Percentiles rank a stretch among this genome's conserved stretches.
These are phyloP conservation scores for Boletus reticulatus DNA, from an alignment of 768 basidiomycete genomes.

Conservation along the genomic window DNA sequence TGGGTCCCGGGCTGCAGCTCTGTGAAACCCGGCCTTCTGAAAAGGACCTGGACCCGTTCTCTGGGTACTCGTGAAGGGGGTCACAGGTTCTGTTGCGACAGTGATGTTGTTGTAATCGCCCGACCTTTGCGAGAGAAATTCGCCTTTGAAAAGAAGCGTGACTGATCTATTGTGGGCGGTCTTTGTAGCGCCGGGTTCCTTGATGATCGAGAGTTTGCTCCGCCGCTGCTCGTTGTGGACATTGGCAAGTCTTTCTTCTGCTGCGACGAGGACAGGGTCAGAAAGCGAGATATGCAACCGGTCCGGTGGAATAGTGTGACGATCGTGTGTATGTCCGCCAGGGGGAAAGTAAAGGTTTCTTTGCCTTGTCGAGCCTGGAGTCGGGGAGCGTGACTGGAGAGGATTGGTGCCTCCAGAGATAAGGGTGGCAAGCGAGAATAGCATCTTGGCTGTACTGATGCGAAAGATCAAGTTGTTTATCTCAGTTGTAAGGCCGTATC, in stretches of 20 bases:
- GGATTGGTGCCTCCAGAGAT: not conserved
- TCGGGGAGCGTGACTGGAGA: not conserved
- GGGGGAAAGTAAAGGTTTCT: conserved; percentile 12
- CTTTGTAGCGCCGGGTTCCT: not conserved
- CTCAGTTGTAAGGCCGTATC: not conserved
- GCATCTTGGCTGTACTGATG: conserved; percentile 13
- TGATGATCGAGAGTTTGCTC: not conserved
- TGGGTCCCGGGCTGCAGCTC: not conserved
- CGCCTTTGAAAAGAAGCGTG: not conserved
- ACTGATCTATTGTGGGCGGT: not conserved
- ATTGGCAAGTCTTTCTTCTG: conserved; percentile 11
- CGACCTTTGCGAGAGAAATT: not conserved
- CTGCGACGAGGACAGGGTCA: conserved; percentile 22
- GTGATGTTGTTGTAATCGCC: not conserved
- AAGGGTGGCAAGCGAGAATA: not conserved
- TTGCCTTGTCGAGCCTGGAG: not conserved
- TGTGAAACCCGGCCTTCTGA: not conserved
- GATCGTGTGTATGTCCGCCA: conserved; percentile 10
- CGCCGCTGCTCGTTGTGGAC: not conserved
- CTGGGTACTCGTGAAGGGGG: not conserved
- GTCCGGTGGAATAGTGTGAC: conserved; percentile 7
- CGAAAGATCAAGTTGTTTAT: not conserved
- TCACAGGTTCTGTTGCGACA: not conserved
- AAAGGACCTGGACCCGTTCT: not conserved
- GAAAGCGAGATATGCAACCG: conserved; percentile 22